A percentile compares a stretch with the other conserved stretches of the same genome.
Conservation (phyloP, 345 rosid species). For the Nephelium lappaceum region DNA sequence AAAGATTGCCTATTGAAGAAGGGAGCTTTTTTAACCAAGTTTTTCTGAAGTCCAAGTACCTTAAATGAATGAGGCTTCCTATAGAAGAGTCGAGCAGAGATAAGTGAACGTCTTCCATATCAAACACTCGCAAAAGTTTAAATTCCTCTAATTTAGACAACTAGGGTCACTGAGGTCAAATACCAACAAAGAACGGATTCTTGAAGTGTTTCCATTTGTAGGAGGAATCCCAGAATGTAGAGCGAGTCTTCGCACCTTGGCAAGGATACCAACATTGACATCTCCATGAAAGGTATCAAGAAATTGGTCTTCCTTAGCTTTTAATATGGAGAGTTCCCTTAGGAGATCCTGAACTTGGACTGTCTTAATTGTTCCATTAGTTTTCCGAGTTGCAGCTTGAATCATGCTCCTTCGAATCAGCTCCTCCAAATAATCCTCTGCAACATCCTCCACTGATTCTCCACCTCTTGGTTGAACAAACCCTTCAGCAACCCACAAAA, state of each 20-base stretch:
- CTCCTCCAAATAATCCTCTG: slow-evolving; percentile 22
- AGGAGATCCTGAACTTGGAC: slow-evolving; percentile 19
- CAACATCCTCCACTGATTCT: slow-evolving; percentile 16
- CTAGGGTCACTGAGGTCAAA: slow-evolving; percentile 2
- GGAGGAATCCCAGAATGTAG: slow-evolving; percentile 10
- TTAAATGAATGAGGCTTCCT: slow-evolving; percentile 22
- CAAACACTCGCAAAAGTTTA: slow-evolving; percentile 19
- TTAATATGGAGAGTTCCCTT: slow-evolving; percentile 22
- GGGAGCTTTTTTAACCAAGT: slow-evolving; percentile 26
- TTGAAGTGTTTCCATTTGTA: neutral
- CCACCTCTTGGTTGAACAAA: slow-evolving; percentile 20
- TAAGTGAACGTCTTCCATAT: slow-evolving; percentile 11
- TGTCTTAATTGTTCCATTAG: slow-evolving; percentile 18
- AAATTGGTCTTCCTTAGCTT: slow-evolving; percentile 23
- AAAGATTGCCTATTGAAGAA: slow-evolving; percentile 15
- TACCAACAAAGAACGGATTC: slow-evolving; percentile 19
- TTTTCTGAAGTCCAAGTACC: slow-evolving; percentile 20
- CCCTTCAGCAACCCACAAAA: slow-evolving; percentile 27
- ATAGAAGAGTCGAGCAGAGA: slow-evolving; percentile 4
- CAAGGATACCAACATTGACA: neutral
- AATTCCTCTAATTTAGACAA: neutral
- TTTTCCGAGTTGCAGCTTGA: slow-evolving; percentile 19
- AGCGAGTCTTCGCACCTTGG: slow-evolving; percentile 8
- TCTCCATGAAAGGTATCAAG: slow-evolving; percentile 11
- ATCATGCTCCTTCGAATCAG: slow-evolving; percentile 28